Evolutionary conservation across 192 early-diverging fungal genomes (phyloP).

Genomic region (Chytriomyces hyalinus): DNA sequence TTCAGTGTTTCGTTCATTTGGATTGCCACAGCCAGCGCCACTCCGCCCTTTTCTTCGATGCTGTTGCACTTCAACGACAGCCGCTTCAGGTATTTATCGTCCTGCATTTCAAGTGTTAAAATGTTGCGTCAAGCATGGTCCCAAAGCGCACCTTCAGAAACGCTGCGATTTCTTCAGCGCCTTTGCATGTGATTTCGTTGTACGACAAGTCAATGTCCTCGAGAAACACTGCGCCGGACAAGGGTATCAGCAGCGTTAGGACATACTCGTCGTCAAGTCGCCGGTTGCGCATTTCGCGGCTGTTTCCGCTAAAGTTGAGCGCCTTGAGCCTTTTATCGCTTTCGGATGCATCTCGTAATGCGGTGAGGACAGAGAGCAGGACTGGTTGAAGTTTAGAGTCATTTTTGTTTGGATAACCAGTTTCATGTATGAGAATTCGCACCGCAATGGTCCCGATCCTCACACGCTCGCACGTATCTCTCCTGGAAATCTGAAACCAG

Average conservation of each 20-base stretch:
- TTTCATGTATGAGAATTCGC: background rate
- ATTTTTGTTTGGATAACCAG: too few species aligned
- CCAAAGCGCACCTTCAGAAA: slow-evolving; percentile 46
- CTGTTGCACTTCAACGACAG: slow-evolving; percentile 48
- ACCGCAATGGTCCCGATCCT: background rate
- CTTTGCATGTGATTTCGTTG: slow-evolving; percentile 53
- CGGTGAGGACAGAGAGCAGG: background rate
- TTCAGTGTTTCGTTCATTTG: slow-evolving; percentile 45
- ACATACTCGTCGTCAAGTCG: slow-evolving; percentile 45
- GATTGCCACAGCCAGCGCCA: slow-evolving; percentile 44
- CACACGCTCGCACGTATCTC: background rate
- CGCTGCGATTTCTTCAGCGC: slow-evolving; percentile 42
- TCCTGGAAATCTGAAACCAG: slow-evolving; percentile 5
- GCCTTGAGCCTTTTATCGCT: background rate
- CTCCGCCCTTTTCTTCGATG: slow-evolving; percentile 40
- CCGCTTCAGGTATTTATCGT: slow-evolving; percentile 43
- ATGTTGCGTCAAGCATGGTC: too few species aligned
- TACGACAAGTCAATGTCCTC: slow-evolving; percentile 47
- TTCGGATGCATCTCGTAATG: background rate
- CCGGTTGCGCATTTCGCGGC: slow-evolving; percentile 29
- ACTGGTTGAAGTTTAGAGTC: background rate
- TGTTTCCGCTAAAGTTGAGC: slow-evolving; percentile 40
- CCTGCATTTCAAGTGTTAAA: slow-evolving; percentile 11
- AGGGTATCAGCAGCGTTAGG: slow-evolving; percentile 38
- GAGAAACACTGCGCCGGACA: slow-evolving; percentile 40